Evolutionary conservation across 1,284 basidiomycete species (phyloP), one percentile per base, ranked within the genome.

Genomic region (Somion occarium): DNA sequence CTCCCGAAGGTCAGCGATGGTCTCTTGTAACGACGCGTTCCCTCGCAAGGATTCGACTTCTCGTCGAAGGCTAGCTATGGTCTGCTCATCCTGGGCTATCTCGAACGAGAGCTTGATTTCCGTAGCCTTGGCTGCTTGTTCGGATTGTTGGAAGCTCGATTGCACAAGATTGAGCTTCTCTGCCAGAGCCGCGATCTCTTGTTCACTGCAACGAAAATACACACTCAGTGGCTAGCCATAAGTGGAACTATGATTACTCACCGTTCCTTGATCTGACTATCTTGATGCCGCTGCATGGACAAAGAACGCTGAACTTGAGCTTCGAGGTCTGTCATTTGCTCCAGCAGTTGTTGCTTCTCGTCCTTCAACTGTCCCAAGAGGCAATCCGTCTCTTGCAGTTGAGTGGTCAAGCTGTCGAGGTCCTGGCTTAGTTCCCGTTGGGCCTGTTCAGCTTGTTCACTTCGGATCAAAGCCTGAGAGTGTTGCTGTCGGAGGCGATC

Each of bases 91-190:
- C 52, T 88, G 83, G 13, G 79, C 76, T 23, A 67, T 69, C 59
- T 82, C 79, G 51, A 89, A 67, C 48, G 77, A 75, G 43, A 87
- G 73, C 53, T 81, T 80, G 51, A 85, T 75, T 59, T 88, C 82
- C 0, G 82, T 78, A 15, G 74, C 72, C 58, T 83, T 82, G 30
- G 73, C 72, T 5, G 73, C 69, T 60, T 82, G 82, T 58, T 88
- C 80, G 15, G 78, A 74, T 26, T 68, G 71, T 11, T 74, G 71
- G 23, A 79, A 66, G 44, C 75, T 70, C 26, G 68, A 61, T 19
- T 70, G 74, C 13, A 71, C 64, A 25, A 68, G 65, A 39, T 75
- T 72, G n/a, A 86, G 64, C 27, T 79, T 76, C 5, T 65, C 67
- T 54, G 70, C 75, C 38, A 84, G 64, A 1, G 69, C 53, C 2